Evolutionary conservation across 2,329 filamentous ascomycete genomes (phyloP).

Genomic region (Dothideomycetidae sp.): DNA sequence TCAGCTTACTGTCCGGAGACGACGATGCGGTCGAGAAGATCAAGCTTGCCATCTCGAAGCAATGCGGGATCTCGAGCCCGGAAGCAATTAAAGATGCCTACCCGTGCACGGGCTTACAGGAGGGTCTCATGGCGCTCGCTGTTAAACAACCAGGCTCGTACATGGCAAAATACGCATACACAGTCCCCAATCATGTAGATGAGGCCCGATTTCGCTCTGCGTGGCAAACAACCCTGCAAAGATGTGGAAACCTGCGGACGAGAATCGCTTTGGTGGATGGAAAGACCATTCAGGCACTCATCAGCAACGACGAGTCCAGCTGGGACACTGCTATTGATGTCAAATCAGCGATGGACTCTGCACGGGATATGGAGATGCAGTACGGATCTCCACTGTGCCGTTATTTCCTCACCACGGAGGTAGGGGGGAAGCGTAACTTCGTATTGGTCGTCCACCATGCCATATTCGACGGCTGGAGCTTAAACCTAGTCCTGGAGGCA

Average conservation of each 20-base stretch:
- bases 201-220: not conserved
- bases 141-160: not conserved
- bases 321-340: not conserved
- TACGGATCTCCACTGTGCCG: not conserved
- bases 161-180: not conserved
- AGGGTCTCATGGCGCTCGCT: constrained; percentile 2
- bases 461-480: constrained; percentile 5
- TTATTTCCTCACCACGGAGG: not conserved
- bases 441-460: constrained; percentile 3
- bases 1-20: not conserved
- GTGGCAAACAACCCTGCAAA: not conserved
- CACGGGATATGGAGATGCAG: not conserved
- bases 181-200: not conserved
- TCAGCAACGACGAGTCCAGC: not conserved
- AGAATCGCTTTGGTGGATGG: constrained; percentile 1
- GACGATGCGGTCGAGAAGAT: not conserved
- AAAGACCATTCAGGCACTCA: not conserved
- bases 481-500: not conserved
- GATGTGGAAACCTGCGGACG: not conserved
- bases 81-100: constrained; percentile 2
- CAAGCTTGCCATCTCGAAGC: not conserved
- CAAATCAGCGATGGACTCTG: not conserved
- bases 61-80: not conserved
- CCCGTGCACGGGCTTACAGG: constrained; percentile 4
- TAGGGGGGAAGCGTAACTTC: not conserved